Base-by-base conservation (phyloP, 2,329 filamentous ascomycete genomes). In the Microdochium paspali region DNA sequence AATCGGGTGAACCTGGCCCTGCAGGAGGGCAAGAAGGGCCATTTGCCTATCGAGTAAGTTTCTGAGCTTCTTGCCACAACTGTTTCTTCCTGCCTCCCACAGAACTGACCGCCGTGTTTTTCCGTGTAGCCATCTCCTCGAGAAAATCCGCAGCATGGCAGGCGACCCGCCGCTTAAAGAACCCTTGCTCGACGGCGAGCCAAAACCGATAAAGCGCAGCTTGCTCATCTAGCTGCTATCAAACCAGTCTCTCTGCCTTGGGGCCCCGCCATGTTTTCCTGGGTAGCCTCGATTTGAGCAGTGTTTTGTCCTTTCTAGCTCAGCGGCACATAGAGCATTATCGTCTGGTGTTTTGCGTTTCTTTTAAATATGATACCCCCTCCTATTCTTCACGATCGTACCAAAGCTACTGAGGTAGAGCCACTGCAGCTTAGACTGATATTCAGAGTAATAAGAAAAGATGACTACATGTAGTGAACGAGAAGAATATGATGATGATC, bases 31-130 rank as follows among this genome's bases (percentile, higher is more conserved):
- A 67, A 63, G 46, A 69, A 71, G 42, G 75, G 77, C 10, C 71
- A 76, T 50, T 57, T 79, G 47, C 74, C 77, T 23, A 73, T 82
- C 46, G 73, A 75, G 77, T 81, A 77, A 54, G 76, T 58, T 53
- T 65, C 57, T 15, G 13, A 35, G 31, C 31, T 35, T 35, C 15
- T 35, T 54, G 64, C n/a, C n/a, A n/a, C n/a, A n/a, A n/a, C n/a
- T n/a, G n/a, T n/a, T n/a, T n/a, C n/a, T n/a, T n/a, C n/a, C n/a
- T n/a, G n/a, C n/a, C n/a, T n/a, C n/a, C n/a, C n/a, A n/a, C n/a
- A n/a, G n/a, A n/a, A 69, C 58, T 69, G 57, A 25, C 47, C 50
- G 9, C 47, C 47, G 21, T 26, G 23, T 25, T 20, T 49, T 51
- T 46, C 3, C 44, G 31, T 51, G 49, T 55, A 79, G 74, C 60